Evolutionary conservation across 192 early-diverging fungal species (phyloP).

Genomic region (Mortierella alpina): DNA sequence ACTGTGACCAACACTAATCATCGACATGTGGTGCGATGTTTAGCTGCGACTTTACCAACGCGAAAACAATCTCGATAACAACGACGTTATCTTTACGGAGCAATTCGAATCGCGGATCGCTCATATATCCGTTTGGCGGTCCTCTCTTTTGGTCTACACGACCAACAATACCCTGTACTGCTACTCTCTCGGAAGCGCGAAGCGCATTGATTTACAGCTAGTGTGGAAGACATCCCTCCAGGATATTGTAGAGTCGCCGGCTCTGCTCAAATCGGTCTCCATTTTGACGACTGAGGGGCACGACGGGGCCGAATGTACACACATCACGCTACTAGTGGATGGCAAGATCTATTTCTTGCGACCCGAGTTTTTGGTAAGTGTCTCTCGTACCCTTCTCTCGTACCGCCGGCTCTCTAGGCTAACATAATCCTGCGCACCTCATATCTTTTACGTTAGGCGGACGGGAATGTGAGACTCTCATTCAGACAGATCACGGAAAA

Average conservation of each 20-base stretch:
- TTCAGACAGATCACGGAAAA: constrained; percentile 64
- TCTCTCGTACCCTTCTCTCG: neutral
- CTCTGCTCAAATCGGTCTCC: constrained; percentile 42
- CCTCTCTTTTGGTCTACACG: constrained; percentile 69
- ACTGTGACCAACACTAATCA: neutral
- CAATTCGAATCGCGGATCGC: constrained; percentile 57
- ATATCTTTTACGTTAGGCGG: constrained; percentile 11
- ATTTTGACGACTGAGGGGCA: constrained; percentile 34
- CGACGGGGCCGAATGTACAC: constrained; percentile 60
- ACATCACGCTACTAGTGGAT: constrained; percentile 73
- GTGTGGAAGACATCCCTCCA: constrained; percentile 50
- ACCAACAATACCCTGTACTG: constrained; percentile 62
- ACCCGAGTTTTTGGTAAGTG: constrained; percentile 60
- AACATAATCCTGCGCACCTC: too few species aligned
- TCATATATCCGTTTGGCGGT: constrained; percentile 65
- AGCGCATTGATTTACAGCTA: constrained; percentile 43
- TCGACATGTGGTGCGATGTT: too few species aligned
- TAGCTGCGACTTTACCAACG: constrained; percentile 80
- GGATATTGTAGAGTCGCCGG: constrained; percentile 49
- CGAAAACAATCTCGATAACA: constrained; percentile 76
- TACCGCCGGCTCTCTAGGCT: neutral
- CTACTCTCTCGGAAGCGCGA: constrained; percentile 51
- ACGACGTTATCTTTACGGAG: constrained; percentile 70
- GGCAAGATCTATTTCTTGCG: constrained; percentile 75
- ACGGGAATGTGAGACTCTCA: constrained; percentile 47